A percentile compares a stretch with the other conserved stretches of the same genome.
Conservation (phyloP, 345 rosid genomes). For the Heritiera fomes region DNA sequence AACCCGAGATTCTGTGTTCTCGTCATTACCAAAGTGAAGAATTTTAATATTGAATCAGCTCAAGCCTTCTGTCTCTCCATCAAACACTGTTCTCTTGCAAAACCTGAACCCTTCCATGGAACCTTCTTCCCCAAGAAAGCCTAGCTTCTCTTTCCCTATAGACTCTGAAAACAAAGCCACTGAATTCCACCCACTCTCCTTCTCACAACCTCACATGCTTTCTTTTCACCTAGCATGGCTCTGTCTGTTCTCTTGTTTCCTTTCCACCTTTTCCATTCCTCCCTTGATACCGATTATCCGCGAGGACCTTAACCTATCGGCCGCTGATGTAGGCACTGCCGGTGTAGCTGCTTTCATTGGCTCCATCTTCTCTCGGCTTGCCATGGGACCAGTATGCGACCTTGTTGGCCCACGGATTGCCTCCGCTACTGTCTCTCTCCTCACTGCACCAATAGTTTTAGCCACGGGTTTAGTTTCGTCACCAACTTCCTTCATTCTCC, state of each 20-base stretch:
- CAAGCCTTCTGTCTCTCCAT: too few species aligned
- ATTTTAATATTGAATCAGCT: background rate
- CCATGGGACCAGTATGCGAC: slow-evolving; percentile 84
- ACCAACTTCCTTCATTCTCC: slow-evolving; percentile 51
- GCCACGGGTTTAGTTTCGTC: slow-evolving; percentile 53
- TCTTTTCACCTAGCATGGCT: slow-evolving; percentile 88
- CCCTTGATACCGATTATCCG: slow-evolving; percentile 76
- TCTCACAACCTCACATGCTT: slow-evolving; percentile 62
- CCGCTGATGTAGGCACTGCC: slow-evolving; percentile 49
- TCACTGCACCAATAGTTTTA: slow-evolving; percentile 63
- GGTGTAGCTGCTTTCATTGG: slow-evolving; percentile 77
- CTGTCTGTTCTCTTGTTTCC: slow-evolving; percentile 79
- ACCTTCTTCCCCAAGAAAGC: slow-evolving; percentile 12
- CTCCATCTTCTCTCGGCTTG: slow-evolving; percentile 80
- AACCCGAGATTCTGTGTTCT: background rate
- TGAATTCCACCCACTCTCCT: slow-evolving; percentile 17
- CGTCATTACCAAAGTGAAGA: background rate
- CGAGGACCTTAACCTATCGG: slow-evolving; percentile 54
- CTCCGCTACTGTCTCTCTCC: slow-evolving; percentile 63
- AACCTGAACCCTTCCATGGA: slow-evolving; percentile 1
- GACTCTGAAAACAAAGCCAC: slow-evolving; percentile 22
- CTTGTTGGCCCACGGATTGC: slow-evolving; percentile 69
- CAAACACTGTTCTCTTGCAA: background rate
- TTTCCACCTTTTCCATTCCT: slow-evolving; percentile 91
- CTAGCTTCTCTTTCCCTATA: slow-evolving; percentile 35